Base-by-base conservation (phyloP, 2,329 filamentous ascomycete species). In the Xylaria arbuscula region DNA sequence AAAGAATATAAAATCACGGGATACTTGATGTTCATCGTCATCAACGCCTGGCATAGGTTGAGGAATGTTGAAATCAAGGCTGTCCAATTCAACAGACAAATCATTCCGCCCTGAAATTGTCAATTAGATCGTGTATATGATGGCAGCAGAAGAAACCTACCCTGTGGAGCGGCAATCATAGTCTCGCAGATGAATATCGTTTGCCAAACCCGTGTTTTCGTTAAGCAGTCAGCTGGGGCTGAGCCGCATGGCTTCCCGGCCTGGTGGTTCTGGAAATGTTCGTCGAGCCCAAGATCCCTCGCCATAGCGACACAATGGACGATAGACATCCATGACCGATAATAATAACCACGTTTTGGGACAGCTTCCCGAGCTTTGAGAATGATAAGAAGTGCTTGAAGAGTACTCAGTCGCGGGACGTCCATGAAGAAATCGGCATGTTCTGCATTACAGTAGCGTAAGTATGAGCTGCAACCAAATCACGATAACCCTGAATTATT, bases 371-470 rank as follows among this genome's bases (percentile, higher is more conserved):
- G 88, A 1, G 95, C 96, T 79, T 98, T 98, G 51, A 98, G 83
- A 19, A 98, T 86, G 53, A 98, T 90, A 53, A 98, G 82, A 69
- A 97, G 84, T 2, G 94, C 95, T 81, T 98, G 95, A 10, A 98
- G 89, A 0, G 96, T 98, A 80, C 93, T 98, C 55, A 98, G 78
- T 58, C 95, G 88, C 1, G 95, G 94, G 28, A 95, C 89, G 75
- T 98, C 95, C 87, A 97, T 94, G 79, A 98, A 98, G 58, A 92
- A 93, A 79, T 97, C 92, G 72, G 95, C 92, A 76, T 98, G 95
- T 78, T 92, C 93, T 96, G 68, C 17, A 47, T 58, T 1, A 48
- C 8, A 50, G 56, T 72, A 36, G 32, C 13, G 36, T 70, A 24
- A 70, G 66, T 5, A 70, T 45, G 1, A 79, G 45, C 48, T 36